A percentile compares a stretch with the other conserved stretches of the same genome.
Conservation (phyloP, 208 protist species). For the Trypanosoma brucei region DNA sequence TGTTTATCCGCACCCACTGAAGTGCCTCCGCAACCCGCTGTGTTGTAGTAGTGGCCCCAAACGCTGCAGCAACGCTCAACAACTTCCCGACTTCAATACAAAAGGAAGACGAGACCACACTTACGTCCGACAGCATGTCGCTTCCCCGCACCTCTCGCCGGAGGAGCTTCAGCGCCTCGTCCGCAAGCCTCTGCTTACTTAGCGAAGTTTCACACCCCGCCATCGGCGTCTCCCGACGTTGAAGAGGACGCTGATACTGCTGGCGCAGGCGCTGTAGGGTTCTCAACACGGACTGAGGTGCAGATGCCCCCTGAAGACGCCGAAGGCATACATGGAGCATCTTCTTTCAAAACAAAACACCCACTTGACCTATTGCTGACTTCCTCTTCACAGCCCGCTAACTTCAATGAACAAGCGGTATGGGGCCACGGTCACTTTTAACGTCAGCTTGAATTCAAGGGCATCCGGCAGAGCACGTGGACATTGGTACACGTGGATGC, state of each 20-base stretch:
- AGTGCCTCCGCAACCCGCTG: conserved; percentile 55
- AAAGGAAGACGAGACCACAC: conserved; percentile 30
- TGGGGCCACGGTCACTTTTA: too few species aligned
- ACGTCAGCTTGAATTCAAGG: too few species aligned
- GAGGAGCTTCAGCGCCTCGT: conserved; percentile 57
- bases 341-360: not conserved
- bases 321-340: conserved; percentile 8
- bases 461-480: too few species aligned
- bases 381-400: not conserved
- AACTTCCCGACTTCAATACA: conserved; percentile 75
- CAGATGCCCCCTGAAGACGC: conserved; percentile 2
- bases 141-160: conserved; percentile 36
- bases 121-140: conserved; percentile 62
- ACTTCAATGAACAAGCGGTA: too few species aligned
- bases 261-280: conserved; percentile 34
- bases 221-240: conserved; percentile 7
- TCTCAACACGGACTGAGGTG: conserved; percentile 23
- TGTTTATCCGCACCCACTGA: conserved; percentile 40
- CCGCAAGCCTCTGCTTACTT: conserved; percentile 25
- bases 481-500: too few species aligned
- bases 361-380: not conserved
- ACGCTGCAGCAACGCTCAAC: conserved; percentile 49
- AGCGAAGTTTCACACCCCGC: not conserved
- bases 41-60: conserved; percentile 54
- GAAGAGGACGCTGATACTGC: conserved; percentile 29